Evolutionary conservation across 2,329 filamentous ascomycete species (phyloP).

Genomic region (Scorias spongiosa): DNA sequence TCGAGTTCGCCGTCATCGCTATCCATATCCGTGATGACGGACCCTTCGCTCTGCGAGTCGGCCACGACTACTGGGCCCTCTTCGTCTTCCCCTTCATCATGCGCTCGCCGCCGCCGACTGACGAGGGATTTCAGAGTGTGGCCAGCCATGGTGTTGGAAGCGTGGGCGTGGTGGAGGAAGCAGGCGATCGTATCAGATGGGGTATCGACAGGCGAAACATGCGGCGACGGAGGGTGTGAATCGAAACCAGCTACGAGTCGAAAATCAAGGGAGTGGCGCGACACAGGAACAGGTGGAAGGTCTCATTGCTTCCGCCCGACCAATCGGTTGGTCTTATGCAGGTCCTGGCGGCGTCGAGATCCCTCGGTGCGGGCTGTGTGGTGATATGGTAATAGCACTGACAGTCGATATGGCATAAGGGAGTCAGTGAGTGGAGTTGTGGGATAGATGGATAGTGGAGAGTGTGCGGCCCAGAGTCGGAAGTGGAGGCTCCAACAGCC

Average conservation of each 20-base stretch:
- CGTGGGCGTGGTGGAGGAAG: no score
- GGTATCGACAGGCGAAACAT: no score
- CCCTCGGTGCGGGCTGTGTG: no score
- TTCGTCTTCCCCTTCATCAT: slow-evolving; percentile 58
- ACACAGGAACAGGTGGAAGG: not conserved
- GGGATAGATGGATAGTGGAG: not conserved
- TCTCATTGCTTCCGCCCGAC: not conserved
- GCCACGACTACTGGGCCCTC: slow-evolving; percentile 37
- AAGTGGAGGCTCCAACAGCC: not conserved
- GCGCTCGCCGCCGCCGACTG: slow-evolving; percentile 51
- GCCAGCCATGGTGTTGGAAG: slow-evolving; percentile 17
- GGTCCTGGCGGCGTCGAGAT: not conserved
- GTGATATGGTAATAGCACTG: not conserved
- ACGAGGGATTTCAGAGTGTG: slow-evolving; percentile 48
- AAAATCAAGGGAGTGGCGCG: not conserved
- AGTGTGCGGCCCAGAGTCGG: not conserved
- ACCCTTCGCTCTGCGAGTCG: slow-evolving; percentile 49
- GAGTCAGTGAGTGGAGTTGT: not conserved
- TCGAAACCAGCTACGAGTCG: not conserved
- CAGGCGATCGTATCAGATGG: no score
- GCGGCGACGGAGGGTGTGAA: no score
- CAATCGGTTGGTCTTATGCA: not conserved
- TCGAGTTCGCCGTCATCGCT: slow-evolving; percentile 36
- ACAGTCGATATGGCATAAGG: not conserved
- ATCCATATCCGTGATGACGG: slow-evolving; percentile 40